A percentile compares a stretch with the other conserved stretches of the same genome.
phyloP scores from a whole-genome alignment of 1,284 basidiomycete species.

The Athelia psychrophila region DNA sequence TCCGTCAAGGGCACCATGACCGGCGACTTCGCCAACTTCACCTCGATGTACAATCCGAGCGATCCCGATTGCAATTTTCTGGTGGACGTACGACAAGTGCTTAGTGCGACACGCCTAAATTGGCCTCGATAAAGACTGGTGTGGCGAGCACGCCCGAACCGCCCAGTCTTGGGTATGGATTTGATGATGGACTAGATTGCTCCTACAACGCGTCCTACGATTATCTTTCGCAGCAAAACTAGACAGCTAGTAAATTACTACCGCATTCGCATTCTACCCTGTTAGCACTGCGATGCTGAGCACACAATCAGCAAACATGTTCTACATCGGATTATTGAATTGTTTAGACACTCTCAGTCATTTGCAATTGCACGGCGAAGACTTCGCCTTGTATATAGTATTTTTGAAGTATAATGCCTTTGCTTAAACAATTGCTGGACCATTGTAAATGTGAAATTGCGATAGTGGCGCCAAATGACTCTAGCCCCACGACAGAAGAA shows the following conservation, averaged over 20 bases:
- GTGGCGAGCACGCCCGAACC: conserved; percentile 65
- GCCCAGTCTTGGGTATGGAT: conserved; percentile 57
- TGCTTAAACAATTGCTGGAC: too few species aligned
- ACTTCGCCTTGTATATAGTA: too few species aligned
- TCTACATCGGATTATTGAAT: conserved; percentile 85
- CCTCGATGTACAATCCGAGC: conserved; percentile 9
- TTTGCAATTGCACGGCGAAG: too few species aligned
- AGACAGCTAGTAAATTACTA: conserved; percentile 60
- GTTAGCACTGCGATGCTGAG: not conserved
- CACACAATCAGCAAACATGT: conserved; percentile 50
- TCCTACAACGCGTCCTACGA: conserved; percentile 43
- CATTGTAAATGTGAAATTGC: too few species aligned
- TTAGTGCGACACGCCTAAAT: conserved; percentile 60
- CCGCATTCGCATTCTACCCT: not conserved
- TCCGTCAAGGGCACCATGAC: conserved; percentile 30
- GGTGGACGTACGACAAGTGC: conserved; percentile 58
- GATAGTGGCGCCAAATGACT: too few species aligned
- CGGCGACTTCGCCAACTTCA: conserved; percentile 32
- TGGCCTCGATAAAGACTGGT: conserved; percentile 42
- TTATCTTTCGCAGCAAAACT: conserved; percentile 55
- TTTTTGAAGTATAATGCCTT: too few species aligned
- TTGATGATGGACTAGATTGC: conserved; percentile 69
- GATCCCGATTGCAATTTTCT: conserved; percentile 19
- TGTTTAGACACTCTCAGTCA: too few species aligned
- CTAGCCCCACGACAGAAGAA: too few species aligned